Evolutionary conservation across 2,329 filamentous ascomycete genomes (phyloP).

Genomic region (Microdochium trichocladiopsis): DNA sequence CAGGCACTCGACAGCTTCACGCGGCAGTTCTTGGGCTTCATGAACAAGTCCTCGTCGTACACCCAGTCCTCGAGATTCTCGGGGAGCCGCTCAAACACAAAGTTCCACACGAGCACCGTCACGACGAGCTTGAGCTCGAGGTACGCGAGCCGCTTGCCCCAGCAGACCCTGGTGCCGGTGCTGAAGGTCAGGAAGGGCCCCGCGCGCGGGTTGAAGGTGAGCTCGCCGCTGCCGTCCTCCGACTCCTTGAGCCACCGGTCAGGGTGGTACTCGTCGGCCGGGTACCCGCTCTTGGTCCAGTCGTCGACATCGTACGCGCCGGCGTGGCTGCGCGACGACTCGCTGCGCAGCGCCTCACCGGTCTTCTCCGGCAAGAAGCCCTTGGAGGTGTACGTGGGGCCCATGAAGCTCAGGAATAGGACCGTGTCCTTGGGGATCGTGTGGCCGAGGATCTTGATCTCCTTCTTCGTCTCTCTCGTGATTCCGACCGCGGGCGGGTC

Average conservation of each 20-base stretch:
- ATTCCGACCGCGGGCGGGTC: conserved; percentile 3
- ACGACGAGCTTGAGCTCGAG: conserved; percentile 10
- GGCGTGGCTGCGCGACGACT: conserved; percentile 4
- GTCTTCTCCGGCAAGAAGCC: conserved; percentile 11
- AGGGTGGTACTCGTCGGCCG: conserved; percentile 3
- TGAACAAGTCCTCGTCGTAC: neutral
- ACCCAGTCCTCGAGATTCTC: conserved; percentile 3
- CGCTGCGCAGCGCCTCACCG: conserved; percentile 9
- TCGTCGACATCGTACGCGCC: conserved; percentile 1
- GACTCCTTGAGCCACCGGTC: conserved; percentile 5
- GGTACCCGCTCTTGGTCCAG: neutral
- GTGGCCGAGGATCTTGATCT: conserved; percentile 23
- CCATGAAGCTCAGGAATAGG: conserved; percentile 16
- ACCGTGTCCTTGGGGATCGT: conserved; percentile 27
- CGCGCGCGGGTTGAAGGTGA: conserved; percentile 10
- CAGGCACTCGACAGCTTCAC: neutral
- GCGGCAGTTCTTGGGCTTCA: conserved; percentile 2
- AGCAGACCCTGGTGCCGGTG: conserved; percentile 15
- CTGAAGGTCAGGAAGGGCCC: conserved; percentile 18
- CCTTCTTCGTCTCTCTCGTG: conserved; percentile 6
- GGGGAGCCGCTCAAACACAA: conserved; percentile 8
- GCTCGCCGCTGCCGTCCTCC: neutral
- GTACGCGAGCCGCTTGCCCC: conserved; percentile 15
- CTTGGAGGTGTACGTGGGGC: conserved; percentile 10
- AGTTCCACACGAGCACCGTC: conserved; percentile 13